Conservation (phyloP, 2,329 filamentous ascomycete genomes). For the Hypoxylon sp. region DNA sequence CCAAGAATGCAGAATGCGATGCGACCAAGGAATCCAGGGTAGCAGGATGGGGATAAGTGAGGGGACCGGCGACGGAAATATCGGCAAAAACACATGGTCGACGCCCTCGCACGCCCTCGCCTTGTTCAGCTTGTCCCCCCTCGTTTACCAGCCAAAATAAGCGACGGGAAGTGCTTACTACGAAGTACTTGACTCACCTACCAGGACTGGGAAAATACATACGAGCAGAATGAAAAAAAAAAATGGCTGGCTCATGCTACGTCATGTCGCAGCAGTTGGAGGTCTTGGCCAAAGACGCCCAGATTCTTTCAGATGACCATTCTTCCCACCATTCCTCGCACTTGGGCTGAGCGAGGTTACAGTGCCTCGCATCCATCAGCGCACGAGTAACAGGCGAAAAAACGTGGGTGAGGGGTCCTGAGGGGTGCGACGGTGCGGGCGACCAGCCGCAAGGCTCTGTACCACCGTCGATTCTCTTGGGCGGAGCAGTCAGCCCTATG, state of each 20-base stretch:
- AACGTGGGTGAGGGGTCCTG: background rate
- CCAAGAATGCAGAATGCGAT: constrained; percentile 10
- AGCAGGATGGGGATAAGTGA: background rate
- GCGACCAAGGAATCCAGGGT: constrained; percentile 1
- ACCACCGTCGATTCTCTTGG: constrained; percentile 11
- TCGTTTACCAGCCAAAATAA: constrained; percentile 1
- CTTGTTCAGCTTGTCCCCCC: too few relatives aligned
- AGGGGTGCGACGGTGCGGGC: background rate
- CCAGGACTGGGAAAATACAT: background rate
- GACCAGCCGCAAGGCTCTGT: constrained; percentile 25
- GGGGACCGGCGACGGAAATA: constrained; percentile 10
- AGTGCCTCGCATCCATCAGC: constrained; percentile 11
- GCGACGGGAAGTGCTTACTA: constrained; percentile 22
- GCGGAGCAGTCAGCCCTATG: constrained; percentile 11
- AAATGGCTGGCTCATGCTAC: constrained; percentile 18
- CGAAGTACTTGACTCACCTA: constrained; percentile 1
- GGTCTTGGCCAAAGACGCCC: constrained; percentile 29
- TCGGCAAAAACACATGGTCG: constrained; percentile 8
- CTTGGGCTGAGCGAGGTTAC: constrained; percentile 14
- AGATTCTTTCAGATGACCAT: constrained; percentile 5
- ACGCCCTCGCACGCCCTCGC: too few relatives aligned
- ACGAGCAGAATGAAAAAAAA: constrained; percentile 3
- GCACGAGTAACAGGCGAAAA: too few relatives aligned
- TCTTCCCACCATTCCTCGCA: constrained; percentile 9
- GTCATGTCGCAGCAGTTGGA: constrained; percentile 22